A percentile compares a stretch with the other conserved stretches of the same genome.
Conservation (phyloP, 2,329 filamentous ascomycete genomes). For the Fusarium verrucosum region DNA sequence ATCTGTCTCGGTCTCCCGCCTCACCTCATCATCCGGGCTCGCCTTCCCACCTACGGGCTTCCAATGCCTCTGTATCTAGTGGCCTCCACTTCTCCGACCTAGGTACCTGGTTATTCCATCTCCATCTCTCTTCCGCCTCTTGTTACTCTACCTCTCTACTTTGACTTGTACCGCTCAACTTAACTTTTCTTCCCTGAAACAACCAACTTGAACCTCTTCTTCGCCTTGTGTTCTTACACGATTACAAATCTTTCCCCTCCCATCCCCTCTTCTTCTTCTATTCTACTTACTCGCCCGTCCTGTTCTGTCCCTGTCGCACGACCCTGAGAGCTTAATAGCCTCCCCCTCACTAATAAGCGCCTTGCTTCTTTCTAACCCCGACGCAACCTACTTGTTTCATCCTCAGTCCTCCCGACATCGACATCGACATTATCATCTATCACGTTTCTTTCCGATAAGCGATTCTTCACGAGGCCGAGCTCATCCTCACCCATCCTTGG, state of each 20-base stretch:
- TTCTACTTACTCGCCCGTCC: too few relatives aligned
- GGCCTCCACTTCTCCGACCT: slow-evolving; percentile 30
- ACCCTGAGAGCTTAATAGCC: slow-evolving; percentile 33
- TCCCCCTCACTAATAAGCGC: slow-evolving; percentile 34
- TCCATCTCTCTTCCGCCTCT: slow-evolving; percentile 8
- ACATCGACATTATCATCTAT: slow-evolving; percentile 9
- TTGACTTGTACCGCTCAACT: neutral
- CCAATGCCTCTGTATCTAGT: slow-evolving; percentile 8
- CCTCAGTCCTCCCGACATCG: slow-evolving; percentile 5
- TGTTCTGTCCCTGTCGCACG: slow-evolving; percentile 26
- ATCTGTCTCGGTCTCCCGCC: neutral
- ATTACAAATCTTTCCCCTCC: slow-evolving; percentile 13
- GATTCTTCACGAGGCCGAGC: neutral
- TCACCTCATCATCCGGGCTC: slow-evolving; percentile 6
- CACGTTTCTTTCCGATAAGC: slow-evolving; percentile 13
- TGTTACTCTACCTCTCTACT: neutral
- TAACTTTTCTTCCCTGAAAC: slow-evolving; percentile 2
- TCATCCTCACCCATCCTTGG: neutral
- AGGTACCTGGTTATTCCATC: slow-evolving; percentile 20
- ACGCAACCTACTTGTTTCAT: slow-evolving; percentile 24
- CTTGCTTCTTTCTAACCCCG: slow-evolving; percentile 30
- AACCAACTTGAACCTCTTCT: neutral
- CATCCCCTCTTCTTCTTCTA: too few relatives aligned
- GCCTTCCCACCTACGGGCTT: slow-evolving; percentile 2
- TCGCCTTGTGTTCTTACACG: slow-evolving; percentile 5